Conservation (phyloP, 441 rosid species). For the Erodium moschatum region DNA sequence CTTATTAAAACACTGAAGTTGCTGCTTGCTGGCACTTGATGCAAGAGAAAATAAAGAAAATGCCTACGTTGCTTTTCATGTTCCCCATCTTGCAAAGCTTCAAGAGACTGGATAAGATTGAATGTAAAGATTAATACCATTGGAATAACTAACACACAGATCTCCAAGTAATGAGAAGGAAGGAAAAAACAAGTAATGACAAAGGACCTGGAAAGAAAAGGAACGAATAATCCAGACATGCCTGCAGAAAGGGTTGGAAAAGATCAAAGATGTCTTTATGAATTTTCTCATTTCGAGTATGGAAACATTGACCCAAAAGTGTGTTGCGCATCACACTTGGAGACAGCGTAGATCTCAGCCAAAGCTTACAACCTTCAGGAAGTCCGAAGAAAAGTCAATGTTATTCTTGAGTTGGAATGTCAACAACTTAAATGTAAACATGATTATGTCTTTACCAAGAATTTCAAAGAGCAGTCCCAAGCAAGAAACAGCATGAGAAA, state of each 20-base stretch:
- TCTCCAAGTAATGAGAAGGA: constrained; percentile 14
- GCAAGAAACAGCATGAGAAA: constrained; percentile 83
- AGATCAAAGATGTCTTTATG: constrained; percentile 98
- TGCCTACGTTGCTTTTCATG: constrained; percentile 89
- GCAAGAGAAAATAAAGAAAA: constrained; percentile 90
- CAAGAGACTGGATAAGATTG: constrained; percentile 63
- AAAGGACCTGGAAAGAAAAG: constrained; percentile 16
- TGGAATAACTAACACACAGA: constrained; percentile 17
- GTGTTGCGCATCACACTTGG: constrained; percentile 98
- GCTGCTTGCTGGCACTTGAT: constrained; percentile 93
- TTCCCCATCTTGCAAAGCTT: constrained; percentile 97
- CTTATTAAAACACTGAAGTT: constrained; percentile 82
- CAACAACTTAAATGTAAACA: neutral
- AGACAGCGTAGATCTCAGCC: constrained; percentile 94
- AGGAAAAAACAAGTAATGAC: constrained; percentile 4
- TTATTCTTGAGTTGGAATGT: constrained; percentile 9
- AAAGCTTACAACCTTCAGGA: constrained; percentile 84
- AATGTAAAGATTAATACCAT: constrained; percentile 23
- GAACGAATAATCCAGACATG: constrained; percentile 28
- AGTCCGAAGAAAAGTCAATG: constrained; percentile 18
- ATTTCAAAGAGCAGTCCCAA: constrained; percentile 86
- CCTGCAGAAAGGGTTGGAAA: constrained; percentile 92
- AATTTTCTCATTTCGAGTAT: constrained; percentile 79
- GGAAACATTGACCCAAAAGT: constrained; percentile 96
- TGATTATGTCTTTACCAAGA: constrained; percentile 50